A percentile compares a stretch with the other conserved stretches of the same genome.
These are phyloP conservation scores for Neurospora cerealis DNA, from an alignment of 495 filamentous ascomycete species.

Conservation along the genomic window DNA sequence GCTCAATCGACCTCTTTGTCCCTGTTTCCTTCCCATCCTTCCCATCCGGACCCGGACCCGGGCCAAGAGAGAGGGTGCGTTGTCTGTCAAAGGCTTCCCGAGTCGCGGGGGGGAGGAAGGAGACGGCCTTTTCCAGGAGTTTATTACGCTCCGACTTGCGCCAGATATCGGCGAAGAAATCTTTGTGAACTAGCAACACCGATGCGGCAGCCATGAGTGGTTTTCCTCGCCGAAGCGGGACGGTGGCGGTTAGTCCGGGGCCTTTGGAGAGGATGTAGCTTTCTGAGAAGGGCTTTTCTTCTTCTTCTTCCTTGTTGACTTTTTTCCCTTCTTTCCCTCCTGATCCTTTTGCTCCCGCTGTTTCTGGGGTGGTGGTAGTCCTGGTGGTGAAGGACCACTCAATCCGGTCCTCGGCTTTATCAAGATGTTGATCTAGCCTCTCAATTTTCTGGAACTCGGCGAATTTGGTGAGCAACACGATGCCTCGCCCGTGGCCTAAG, in stretches of 20 bases:
- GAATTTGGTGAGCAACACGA: constrained; percentile 16
- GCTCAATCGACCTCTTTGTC: constrained; percentile 10
- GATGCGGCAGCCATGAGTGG: too few species aligned
- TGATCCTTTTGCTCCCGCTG: too few species aligned
- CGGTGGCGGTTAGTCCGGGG: constrained; percentile 14
- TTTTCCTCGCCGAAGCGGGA: constrained; percentile 11
- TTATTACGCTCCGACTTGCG: constrained; percentile 12
- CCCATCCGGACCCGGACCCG: not conserved
- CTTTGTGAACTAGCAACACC: constrained; percentile 21
- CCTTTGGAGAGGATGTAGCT: constrained; percentile 19
- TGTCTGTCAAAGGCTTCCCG: constrained; percentile 13
- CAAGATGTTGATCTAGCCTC: not conserved
- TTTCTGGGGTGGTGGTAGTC: too few species aligned
- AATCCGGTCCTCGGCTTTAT: too few species aligned
- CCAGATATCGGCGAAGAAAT: constrained; percentile 17
- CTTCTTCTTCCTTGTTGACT: too few species aligned
- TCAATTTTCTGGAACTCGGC: constrained; percentile 13
- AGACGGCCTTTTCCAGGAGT: constrained; percentile 21
- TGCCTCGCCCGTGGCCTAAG: constrained; percentile 16
- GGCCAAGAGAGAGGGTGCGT: constrained; percentile 1
- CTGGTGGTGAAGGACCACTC: too few species aligned
- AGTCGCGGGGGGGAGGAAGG: constrained; percentile 18
- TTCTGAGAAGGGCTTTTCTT: constrained; percentile 1
- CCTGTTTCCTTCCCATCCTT: not conserved
- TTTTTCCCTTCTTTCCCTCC: too few species aligned